These are phyloP conservation scores for Lactarius hatsudake DNA, from an alignment of 768 basidiomycete species.

Conservation along the genomic window DNA sequence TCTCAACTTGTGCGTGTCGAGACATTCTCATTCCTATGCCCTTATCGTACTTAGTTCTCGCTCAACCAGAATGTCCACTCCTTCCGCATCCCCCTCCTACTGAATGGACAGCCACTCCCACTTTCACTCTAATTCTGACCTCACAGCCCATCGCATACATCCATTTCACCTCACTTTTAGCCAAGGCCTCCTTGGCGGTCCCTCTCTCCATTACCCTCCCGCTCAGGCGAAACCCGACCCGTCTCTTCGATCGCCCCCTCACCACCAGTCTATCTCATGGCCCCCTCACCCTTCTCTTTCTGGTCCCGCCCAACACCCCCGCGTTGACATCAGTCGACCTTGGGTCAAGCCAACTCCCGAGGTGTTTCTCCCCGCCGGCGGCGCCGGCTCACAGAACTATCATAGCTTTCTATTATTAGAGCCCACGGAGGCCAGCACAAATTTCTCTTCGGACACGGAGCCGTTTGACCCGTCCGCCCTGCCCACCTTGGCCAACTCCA, in stretches of 20 bases:
- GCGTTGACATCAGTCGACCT: not conserved
- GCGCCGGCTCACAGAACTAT: slow-evolving; percentile 7
- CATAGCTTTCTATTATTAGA: slow-evolving; percentile 4
- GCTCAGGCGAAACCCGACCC: not conserved
- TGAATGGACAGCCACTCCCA: not conserved
- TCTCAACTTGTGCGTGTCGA: slow-evolving; percentile 12
- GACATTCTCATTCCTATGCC: slow-evolving; percentile 9
- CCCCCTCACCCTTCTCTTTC: slow-evolving; percentile 3
- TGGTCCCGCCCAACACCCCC: not conserved
- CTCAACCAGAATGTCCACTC: not conserved
- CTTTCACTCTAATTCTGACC: not conserved
- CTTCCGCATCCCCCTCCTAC: not conserved
- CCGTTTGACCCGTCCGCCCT: slow-evolving; percentile 3
- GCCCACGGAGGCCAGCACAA: not conserved
- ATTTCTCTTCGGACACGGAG: slow-evolving; percentile 11
- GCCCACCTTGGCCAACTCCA: slow-evolving; percentile 8
- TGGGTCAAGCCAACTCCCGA: slow-evolving; percentile 11
- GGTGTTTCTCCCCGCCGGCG: not conserved
- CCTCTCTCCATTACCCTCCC: slow-evolving; percentile 11
- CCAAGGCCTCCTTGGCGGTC: not conserved
- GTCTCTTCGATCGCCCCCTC: slow-evolving; percentile 6
- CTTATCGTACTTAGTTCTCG: not conserved
- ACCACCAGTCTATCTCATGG: slow-evolving; percentile 8
- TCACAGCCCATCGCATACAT: not conserved
- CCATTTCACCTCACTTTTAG: slow-evolving; percentile 5